Evolutionary conservation across 78 protist species (phyloP), one percentile per base, ranked within the genome.

Genomic region (Guillardia theta): DNA sequence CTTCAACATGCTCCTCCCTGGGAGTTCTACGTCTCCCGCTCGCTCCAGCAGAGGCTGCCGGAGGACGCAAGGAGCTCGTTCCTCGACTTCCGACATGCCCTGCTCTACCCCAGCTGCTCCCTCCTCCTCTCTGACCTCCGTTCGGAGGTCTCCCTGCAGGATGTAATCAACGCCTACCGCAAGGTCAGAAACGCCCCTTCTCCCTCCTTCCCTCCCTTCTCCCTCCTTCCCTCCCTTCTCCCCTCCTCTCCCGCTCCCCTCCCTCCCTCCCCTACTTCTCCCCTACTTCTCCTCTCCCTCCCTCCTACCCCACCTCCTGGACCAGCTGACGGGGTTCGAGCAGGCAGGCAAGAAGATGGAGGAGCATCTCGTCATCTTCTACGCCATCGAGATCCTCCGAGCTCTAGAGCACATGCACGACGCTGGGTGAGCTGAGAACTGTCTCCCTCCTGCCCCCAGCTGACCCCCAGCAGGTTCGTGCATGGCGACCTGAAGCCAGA

Each of bases 381-480:
- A 95, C 64, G 92, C 97, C 53, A 94, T 96, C 58, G 98, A 97
- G 80, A 6, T 97, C 0, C 27, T 97, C 53, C 92, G 62, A 22
- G 58, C 93, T 10, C 62, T 96, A 5, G 92, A 77, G 54, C 83
- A 30, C 80, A 6, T 97, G 27, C 98, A 97, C 62, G 37, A 62
- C 0, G 64, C 50, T 24, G 30, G 10, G 58, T 15, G 30, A 15
- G 10, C 58, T 15, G 15, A 10, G 15, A 50, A 50, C 58, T 50
- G 30, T 50, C 58, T 50, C 58, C 15, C 58, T 50, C 58, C 15
- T 15, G 10, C 58, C 58, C 58, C 58, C 15, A 19, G 10, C 58
- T 50, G 30, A 19, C 58, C 58, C 58, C 58, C 58, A 15, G 30
- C 45, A 83, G 94, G 43, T 88, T 97, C 33, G 88, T 96, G 22